Evolutionary conservation across 768 basidiomycete species (phyloP).

Genomic region (Termitomyces sp.): DNA sequence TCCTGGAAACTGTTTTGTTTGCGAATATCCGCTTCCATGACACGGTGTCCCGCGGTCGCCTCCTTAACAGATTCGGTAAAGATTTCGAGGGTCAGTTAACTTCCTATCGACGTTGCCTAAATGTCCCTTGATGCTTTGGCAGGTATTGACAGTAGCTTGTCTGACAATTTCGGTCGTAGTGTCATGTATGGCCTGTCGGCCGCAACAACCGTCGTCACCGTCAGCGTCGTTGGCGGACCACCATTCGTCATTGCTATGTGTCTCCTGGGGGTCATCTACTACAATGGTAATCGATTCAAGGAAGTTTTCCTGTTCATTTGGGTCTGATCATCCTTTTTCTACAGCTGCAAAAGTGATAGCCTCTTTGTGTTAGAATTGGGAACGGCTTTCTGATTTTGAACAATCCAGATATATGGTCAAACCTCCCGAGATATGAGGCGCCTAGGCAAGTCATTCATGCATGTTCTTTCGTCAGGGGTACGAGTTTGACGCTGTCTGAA

Average conservation of each 20-base stretch:
- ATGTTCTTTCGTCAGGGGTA: background rate
- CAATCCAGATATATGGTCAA: slow-evolving; percentile 49
- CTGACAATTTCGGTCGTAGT: slow-evolving; percentile 84
- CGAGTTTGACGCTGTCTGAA: slow-evolving; percentile 5
- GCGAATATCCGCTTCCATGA: slow-evolving; percentile 92
- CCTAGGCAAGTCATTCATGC: slow-evolving; percentile 42
- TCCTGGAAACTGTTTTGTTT: slow-evolving; percentile 78
- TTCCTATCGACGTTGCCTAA: background rate
- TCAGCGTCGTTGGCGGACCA: slow-evolving; percentile 73
- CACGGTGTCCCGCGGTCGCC: slow-evolving; percentile 79
- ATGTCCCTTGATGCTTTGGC: slow-evolving; percentile 3
- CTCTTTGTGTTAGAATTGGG: background rate
- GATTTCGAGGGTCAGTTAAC: slow-evolving; percentile 69
- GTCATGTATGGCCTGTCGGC: slow-evolving; percentile 67
- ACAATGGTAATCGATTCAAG: slow-evolving; percentile 44
- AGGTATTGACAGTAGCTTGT: slow-evolving; percentile 78
- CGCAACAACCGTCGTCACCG: slow-evolving; percentile 62
- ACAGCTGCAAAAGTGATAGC: slow-evolving; percentile 28
- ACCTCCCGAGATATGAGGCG: slow-evolving; percentile 84
- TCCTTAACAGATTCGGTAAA: slow-evolving; percentile 83
- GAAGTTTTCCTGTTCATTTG: too few relatives aligned
- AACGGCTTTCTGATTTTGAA: background rate
- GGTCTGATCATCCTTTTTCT: background rate
- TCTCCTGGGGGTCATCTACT: slow-evolving; percentile 59
- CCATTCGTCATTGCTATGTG: slow-evolving; percentile 63